Evolutionary conservation across 331 rosid species (phyloP).

Genomic region (Rosa hybrid): DNA sequence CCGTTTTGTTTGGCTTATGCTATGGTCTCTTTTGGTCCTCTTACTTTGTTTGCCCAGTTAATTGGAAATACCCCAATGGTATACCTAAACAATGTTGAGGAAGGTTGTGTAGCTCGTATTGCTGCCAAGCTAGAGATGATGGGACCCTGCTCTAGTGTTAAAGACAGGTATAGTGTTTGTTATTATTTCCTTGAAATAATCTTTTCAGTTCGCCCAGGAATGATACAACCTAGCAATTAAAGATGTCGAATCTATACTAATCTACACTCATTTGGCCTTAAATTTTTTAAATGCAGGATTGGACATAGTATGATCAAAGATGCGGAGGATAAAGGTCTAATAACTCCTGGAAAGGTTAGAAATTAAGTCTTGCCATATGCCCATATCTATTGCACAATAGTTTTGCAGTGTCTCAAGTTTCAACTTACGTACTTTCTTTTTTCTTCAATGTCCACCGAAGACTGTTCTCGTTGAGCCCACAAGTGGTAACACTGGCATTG

Average conservation of each 20-base stretch:
- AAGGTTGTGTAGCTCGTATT: constrained; percentile 73
- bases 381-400: background rate
- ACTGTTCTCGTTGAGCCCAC: constrained; percentile 75
- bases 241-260: background rate
- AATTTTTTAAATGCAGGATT: constrained; percentile 47
- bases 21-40: no score
- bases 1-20: no score
- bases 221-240: background rate
- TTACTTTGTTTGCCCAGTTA: constrained; percentile 33
- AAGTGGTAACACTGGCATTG: constrained; percentile 87
- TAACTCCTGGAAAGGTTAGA: constrained; percentile 81
- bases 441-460: constrained; percentile 38
- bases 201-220: background rate
- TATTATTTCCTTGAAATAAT: background rate
- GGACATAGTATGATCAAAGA: constrained; percentile 82
- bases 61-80: constrained; percentile 84
- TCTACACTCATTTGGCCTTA: background rate
- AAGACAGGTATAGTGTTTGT: constrained; percentile 54
- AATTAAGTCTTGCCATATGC: background rate
- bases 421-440: constrained; percentile 23
- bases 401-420: background rate
- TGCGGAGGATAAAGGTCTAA: constrained; percentile 81
- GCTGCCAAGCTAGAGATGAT: constrained; percentile 85
- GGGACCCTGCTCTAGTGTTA: constrained; percentile 81
- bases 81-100: constrained; percentile 63